A percentile compares a stretch with the other conserved stretches of the same genome.
Conservation (phyloP, 768 basidiomycete species). For the Amyloporia xantha region DNA sequence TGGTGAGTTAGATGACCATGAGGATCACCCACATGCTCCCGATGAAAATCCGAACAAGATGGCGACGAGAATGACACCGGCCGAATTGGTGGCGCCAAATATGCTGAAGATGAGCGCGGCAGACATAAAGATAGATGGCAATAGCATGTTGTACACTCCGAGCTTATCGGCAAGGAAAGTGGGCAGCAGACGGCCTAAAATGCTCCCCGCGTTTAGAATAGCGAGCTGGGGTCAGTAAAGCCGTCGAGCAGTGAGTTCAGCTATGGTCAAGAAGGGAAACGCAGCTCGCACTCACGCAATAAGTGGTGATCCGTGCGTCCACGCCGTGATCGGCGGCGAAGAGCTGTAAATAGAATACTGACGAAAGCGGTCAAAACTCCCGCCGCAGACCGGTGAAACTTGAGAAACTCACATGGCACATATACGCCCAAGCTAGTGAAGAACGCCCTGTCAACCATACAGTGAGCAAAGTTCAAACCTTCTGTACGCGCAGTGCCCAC, state of each 20-base stretch:
- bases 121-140: constrained; percentile 28
- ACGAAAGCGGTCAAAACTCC: neutral
- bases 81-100: constrained; percentile 28
- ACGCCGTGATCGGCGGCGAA: constrained; percentile 17
- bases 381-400: neutral
- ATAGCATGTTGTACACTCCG: constrained; percentile 62
- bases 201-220: constrained; percentile 62
- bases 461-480: neutral
- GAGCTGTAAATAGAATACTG: constrained; percentile 22
- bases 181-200: constrained; percentile 59
- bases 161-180: constrained; percentile 57
- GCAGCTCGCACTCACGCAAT: constrained; percentile 18
- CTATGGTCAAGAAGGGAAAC: no score
- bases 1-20: neutral
- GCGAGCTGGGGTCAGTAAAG: constrained; percentile 33
- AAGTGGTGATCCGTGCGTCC: constrained; percentile 15
- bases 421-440: constrained; percentile 17
- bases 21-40: constrained; percentile 31
- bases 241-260: neutral
- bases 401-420: constrained; percentile 16
- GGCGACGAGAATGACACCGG: constrained; percentile 33
- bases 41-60: constrained; percentile 44
- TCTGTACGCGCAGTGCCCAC: constrained; percentile 3
- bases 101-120: constrained; percentile 38
- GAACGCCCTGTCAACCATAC: constrained; percentile 8